Evolutionary conservation across 106 monocot genomes (phyloP).

Genomic region (Chionographis japonica): DNA sequence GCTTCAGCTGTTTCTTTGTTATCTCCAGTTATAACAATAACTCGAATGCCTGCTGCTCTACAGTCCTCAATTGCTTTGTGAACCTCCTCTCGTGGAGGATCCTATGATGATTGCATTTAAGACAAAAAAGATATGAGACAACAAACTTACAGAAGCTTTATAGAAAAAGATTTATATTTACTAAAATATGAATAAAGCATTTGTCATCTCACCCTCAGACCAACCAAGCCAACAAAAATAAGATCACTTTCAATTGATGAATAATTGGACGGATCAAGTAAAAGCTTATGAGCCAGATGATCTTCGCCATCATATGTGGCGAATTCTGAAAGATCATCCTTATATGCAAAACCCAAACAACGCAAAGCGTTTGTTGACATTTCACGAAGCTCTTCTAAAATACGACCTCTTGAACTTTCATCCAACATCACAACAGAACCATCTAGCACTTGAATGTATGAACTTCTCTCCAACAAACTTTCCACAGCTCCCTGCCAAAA

Average conservation of each 20-base stretch:
- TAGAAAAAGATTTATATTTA: not conserved
- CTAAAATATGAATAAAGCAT: not conserved
- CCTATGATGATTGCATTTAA: conserved; percentile 27
- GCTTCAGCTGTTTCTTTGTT: conserved; percentile 91
- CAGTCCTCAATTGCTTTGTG: conserved; percentile 84
- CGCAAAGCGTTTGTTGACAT: conserved; percentile 75
- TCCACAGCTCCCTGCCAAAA: conserved; percentile 83
- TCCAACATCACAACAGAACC: conserved; percentile 65
- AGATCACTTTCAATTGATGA: conserved; percentile 71
- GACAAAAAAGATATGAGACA: conserved; percentile 2
- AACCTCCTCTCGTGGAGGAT: conserved; percentile 86
- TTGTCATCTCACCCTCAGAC: conserved; percentile 52
- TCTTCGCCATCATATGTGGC: conserved; percentile 76
- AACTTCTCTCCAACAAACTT: conserved; percentile 71
- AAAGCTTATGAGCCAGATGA: conserved; percentile 72
- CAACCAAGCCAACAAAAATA: conserved; percentile 75
- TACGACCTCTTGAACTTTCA: conserved; percentile 30
- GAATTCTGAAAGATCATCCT: conserved; percentile 65
- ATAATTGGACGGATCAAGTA: conserved; percentile 77
- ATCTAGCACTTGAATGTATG: conserved; percentile 61
- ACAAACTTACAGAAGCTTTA: not conserved
- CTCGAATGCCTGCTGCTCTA: conserved; percentile 80
- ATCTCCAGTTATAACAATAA: conserved; percentile 91
- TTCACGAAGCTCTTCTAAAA: conserved; percentile 52
- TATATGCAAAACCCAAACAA: conserved; percentile 90